These are phyloP conservation scores for Dicorynia guianensis DNA, from an alignment of 306 rosid genomes.

Conservation along the genomic window DNA sequence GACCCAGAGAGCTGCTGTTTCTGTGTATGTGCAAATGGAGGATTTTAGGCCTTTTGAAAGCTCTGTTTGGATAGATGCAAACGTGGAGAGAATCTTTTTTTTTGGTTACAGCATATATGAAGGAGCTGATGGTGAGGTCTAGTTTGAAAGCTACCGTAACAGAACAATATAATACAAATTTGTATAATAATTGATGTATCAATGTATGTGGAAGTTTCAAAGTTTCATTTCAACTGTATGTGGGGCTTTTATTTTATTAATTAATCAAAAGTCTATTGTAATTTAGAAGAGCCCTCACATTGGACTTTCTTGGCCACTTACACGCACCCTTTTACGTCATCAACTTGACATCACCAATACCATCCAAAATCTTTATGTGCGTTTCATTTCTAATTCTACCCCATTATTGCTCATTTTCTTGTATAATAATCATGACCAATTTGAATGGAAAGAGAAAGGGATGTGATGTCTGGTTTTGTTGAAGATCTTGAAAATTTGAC, in stretches of 20 bases:
- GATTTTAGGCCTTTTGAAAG: constrained; percentile 48
- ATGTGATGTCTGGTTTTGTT: too few relatives aligned
- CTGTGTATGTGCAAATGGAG: constrained; percentile 26
- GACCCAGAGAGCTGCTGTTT: constrained; percentile 5
- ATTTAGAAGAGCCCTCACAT: constrained; percentile 54
- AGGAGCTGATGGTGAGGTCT: constrained; percentile 47
- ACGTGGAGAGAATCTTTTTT: constrained; percentile 52
- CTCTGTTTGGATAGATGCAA: constrained; percentile 36
- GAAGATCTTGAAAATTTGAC: too few relatives aligned
- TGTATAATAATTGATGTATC: constrained; percentile 29
- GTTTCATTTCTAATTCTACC: too few relatives aligned
- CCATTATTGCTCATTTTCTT: not conserved
- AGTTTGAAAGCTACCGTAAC: constrained; percentile 55
- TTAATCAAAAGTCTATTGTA: constrained; percentile 41
- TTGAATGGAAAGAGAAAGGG: too few relatives aligned
- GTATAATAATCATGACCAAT: not conserved
- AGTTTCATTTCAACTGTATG: constrained; percentile 51
- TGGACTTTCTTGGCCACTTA: constrained; percentile 57
- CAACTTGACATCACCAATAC: constrained; percentile 45
- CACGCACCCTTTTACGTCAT: constrained; percentile 38
- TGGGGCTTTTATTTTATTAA: too few relatives aligned
- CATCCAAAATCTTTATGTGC: not conserved
- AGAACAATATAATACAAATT: constrained; percentile 9
- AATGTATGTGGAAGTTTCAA: constrained; percentile 51
- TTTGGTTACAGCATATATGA: constrained; percentile 16